Percentiles rank a stretch among this genome's conserved stretches.
Evolutionary conservation across 1,284 basidiomycete species (phyloP).

Genomic region (Papiliotrema fonsecae): DNA sequence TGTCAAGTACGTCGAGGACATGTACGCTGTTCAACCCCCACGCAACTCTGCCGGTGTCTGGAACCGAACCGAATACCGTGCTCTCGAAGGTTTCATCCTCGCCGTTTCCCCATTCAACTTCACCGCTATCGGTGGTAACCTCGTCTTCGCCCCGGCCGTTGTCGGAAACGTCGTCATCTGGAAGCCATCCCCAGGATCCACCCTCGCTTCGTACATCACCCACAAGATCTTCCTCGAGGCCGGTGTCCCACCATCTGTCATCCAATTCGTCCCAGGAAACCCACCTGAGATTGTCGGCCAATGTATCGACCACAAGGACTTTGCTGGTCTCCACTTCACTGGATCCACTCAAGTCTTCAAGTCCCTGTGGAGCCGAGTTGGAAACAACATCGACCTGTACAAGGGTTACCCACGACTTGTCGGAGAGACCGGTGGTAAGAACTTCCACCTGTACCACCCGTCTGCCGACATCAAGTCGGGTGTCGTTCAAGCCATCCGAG

Average conservation of each 20-base stretch:
- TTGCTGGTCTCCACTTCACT: slow-evolving; percentile 93
- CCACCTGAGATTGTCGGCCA: slow-evolving; percentile 76
- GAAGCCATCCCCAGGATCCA: slow-evolving; percentile 96
- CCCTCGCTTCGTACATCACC: slow-evolving; percentile 90
- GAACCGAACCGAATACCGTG: slow-evolving; percentile 96
- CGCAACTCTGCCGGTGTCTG: slow-evolving; percentile 83
- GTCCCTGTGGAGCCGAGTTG: slow-evolving; percentile 94
- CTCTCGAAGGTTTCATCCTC: slow-evolving; percentile 94
- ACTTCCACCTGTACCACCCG: slow-evolving; percentile 91
- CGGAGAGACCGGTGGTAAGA: slow-evolving; percentile 92
- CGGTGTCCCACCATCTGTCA: slow-evolving; percentile 87
- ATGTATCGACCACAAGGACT: slow-evolving; percentile 70
- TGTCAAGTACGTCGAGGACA: slow-evolving; percentile 92
- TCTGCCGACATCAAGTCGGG: slow-evolving; percentile 83
- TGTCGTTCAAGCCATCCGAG: slow-evolving; percentile 81
- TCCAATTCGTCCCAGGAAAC: slow-evolving; percentile 92
- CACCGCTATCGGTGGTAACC: slow-evolving; percentile 92
- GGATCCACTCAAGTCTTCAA: slow-evolving; percentile 93
- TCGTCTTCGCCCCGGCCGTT: slow-evolving; percentile 76
- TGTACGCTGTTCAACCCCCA: slow-evolving; percentile 84
- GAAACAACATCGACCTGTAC: slow-evolving; percentile 78
- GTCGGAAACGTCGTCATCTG: slow-evolving; percentile 94
- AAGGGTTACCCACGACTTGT: slow-evolving; percentile 89
- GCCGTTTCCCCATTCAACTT: slow-evolving; percentile 99
- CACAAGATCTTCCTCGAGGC: slow-evolving; percentile 92